phyloP scores from a whole-genome alignment of 2,329 filamentous ascomycete species.

The Monosporascus sp. region DNA sequence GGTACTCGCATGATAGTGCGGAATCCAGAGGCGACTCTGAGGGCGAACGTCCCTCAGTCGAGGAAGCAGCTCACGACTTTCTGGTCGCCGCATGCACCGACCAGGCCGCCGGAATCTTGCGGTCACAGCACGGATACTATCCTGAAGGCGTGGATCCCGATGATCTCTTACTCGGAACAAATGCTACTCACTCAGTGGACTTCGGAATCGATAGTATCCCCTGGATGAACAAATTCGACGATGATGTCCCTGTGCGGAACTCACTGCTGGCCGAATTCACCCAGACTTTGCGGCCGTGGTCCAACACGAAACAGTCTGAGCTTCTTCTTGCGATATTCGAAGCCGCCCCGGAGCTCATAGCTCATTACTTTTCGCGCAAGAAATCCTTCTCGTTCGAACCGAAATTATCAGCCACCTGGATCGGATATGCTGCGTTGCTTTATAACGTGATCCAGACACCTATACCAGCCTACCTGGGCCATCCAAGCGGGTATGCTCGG shows the following conservation, averaged over 20 bases:
- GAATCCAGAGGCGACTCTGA: conserved; percentile 33
- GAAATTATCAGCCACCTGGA: conserved; percentile 89
- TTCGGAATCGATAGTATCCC: conserved; percentile 64
- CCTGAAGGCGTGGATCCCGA: conserved; percentile 61
- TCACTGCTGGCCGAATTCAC: conserved; percentile 72
- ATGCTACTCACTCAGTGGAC: conserved; percentile 47
- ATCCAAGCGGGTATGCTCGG: conserved; percentile 53
- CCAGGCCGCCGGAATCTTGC: conserved; percentile 65
- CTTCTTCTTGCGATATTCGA: conserved; percentile 75
- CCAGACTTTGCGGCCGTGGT: conserved; percentile 75
- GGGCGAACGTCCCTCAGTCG: conserved; percentile 42
- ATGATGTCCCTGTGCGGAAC: conserved; percentile 71
- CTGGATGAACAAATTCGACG: conserved; percentile 62
- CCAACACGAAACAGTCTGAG: conserved; percentile 73
- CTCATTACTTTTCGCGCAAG: conserved; percentile 79
- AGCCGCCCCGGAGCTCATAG: conserved; percentile 77
- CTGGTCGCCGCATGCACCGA: conserved; percentile 71
- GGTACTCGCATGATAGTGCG: conserved; percentile 44
- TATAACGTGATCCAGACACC: conserved; percentile 74
- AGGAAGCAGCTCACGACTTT: conserved; percentile 68
- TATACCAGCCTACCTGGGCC: conserved; percentile 67
- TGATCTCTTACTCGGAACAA: conserved; percentile 28
- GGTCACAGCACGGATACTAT: conserved; percentile 79
- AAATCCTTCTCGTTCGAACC: conserved; percentile 81
- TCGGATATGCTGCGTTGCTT: conserved; percentile 84